phyloP scores from a whole-genome alignment of 176 grass and related monocot genomes.

The Bromus sterilis region DNA sequence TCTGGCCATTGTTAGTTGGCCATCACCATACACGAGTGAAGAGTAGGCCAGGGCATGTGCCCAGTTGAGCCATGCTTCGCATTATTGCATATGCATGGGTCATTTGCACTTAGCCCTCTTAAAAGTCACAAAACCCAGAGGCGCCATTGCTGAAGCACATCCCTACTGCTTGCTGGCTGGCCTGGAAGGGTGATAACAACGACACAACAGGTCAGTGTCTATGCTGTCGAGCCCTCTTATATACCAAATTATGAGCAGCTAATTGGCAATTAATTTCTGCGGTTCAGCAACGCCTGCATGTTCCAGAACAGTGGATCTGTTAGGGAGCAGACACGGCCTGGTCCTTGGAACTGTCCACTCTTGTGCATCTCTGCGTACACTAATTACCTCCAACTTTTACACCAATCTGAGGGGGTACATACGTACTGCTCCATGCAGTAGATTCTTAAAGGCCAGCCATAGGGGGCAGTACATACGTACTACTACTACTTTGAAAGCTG shows the following conservation, averaged over 20 bases:
- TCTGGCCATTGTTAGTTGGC: neutral
- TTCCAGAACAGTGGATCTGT: constrained; percentile 33
- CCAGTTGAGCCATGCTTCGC: constrained; percentile 8
- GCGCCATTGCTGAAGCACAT: neutral
- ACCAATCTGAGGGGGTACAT: neutral
- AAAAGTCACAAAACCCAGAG: neutral
- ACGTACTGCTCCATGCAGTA: neutral
- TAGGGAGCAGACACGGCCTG: constrained; percentile 4
- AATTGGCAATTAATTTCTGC: neutral
- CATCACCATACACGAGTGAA: neutral
- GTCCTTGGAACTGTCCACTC: constrained; percentile 11
- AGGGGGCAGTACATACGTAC: neutral
- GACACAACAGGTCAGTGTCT: neutral
- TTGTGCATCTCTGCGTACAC: neutral
- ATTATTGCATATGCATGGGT: constrained; percentile 22
- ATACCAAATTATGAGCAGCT: neutral
- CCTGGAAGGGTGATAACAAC: neutral
- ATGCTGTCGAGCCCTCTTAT: constrained; percentile 2
- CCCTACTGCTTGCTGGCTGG: neutral
- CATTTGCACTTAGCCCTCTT: constrained; percentile 2
- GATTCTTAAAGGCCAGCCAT: neutral
- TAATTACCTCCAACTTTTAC: neutral
- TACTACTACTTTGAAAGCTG: neutral
- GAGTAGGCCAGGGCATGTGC: constrained; percentile 11
- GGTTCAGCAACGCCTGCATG: constrained; percentile 14